These are phyloP conservation scores for Puccinia coronata DNA, from an alignment of 1,284 basidiomycete genomes.

Conservation along the genomic window DNA sequence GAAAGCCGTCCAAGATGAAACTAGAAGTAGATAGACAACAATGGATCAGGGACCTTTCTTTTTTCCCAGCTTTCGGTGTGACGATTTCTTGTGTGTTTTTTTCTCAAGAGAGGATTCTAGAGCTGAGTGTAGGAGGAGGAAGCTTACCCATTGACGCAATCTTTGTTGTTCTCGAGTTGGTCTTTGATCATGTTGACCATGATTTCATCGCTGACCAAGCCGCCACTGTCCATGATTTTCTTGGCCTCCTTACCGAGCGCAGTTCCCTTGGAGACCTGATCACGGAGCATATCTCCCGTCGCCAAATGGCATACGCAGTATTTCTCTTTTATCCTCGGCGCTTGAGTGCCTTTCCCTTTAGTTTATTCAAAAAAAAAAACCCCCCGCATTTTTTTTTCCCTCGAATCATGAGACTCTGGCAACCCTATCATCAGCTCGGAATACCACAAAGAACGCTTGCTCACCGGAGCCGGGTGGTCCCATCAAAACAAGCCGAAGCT, in stretches of 20 bases:
- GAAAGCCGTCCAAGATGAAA: slow-evolving; percentile 98
- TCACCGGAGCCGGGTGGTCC: slow-evolving; percentile 94
- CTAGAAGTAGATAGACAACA: too few relatives aligned
- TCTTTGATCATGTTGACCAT: slow-evolving; percentile 97
- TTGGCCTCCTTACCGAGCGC: slow-evolving; percentile 86
- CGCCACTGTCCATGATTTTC: slow-evolving; percentile 96
- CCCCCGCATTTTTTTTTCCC: slow-evolving; percentile 1
- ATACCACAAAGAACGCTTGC: slow-evolving; percentile 56
- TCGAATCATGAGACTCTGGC: background rate
- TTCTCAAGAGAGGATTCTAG: too few relatives aligned
- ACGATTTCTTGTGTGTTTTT: background rate
- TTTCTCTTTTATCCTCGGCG: slow-evolving; percentile 84
- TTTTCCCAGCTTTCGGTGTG: too few relatives aligned
- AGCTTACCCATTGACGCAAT: slow-evolving; percentile 87
- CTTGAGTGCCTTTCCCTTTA: slow-evolving; percentile 94
- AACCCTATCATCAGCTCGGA: background rate
- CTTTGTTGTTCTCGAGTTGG: slow-evolving; percentile 88
- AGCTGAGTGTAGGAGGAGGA: too few relatives aligned
- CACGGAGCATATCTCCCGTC: slow-evolving; percentile 96
- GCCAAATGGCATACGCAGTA: slow-evolving; percentile 97
- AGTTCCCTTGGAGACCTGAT: slow-evolving; percentile 86
- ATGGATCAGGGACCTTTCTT: too few relatives aligned
- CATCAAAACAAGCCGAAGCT: slow-evolving; percentile 66
- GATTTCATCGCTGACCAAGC: slow-evolving; percentile 91
- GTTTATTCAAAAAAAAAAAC: background rate